phyloP scores from a whole-genome alignment of 108 stramenopile genomes.

The Nannochloropsis salina region DNA sequence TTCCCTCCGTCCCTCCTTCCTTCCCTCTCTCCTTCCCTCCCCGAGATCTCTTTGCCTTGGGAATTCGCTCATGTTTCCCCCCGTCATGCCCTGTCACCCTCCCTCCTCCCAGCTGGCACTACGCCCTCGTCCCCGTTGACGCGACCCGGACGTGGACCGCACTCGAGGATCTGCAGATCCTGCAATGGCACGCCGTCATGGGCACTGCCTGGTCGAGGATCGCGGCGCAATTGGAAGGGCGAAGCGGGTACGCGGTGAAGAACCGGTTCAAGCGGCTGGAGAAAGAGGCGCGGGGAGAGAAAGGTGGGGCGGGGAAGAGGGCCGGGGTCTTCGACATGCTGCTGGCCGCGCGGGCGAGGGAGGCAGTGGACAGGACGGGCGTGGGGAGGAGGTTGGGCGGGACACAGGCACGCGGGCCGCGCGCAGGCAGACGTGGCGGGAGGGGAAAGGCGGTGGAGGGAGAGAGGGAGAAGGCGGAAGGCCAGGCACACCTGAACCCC shows the following conservation, averaged over 20 bases:
- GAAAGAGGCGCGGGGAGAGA: constrained; percentile 8
- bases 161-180: neutral
- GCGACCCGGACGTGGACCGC: neutral
- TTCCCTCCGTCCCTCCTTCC: no score
- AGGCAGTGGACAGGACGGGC: neutral
- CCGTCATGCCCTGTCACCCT: neutral
- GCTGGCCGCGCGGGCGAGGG: neutral
- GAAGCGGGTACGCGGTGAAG: constrained; percentile 17
- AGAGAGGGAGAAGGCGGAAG: neutral
- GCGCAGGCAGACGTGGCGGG: no score
- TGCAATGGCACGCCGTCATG: neutral
- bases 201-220: neutral
- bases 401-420: no score
- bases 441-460: neutral
- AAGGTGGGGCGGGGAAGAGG: neutral
- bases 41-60: no score
- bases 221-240: neutral
- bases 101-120: neutral
- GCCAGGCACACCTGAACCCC: no score
- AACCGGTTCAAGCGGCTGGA: neutral
- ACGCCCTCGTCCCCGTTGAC: neutral
- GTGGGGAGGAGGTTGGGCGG: neutral
- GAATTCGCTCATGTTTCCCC: no score
- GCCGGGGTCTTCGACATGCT: neutral
- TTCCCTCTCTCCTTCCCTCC: no score